phyloP scores from a whole-genome alignment of 148 eudicot genomes.

The Selenicereus undatus region DNA sequence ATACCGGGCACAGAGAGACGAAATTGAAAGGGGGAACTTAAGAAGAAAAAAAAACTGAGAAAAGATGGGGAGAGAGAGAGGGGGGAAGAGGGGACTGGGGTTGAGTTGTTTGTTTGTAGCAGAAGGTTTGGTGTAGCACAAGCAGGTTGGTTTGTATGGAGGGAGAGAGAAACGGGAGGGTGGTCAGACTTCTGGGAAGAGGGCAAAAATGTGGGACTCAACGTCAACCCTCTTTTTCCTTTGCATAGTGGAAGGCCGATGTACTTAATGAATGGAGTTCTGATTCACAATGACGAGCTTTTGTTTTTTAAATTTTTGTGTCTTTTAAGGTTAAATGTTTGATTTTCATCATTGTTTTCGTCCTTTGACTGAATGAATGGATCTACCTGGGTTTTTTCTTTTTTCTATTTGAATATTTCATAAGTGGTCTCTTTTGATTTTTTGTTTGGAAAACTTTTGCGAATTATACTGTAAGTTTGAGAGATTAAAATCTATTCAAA shows the following conservation, averaged over 20 bases:
- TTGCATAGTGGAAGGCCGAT: background rate
- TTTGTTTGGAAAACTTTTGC: too few species aligned
- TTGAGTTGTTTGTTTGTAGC: constrained; percentile 19
- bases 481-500: too few species aligned
- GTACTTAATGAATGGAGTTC: background rate
- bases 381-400: background rate
- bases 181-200: too few species aligned
- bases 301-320: background rate
- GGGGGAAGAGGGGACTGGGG: background rate
- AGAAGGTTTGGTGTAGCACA: constrained; percentile 1
- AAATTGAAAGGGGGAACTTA: constrained; percentile 2
- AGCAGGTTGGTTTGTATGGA: constrained; percentile 13
- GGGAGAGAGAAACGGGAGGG: background rate
- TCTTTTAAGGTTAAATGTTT: background rate
- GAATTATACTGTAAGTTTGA: too few species aligned
- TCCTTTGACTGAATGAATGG: background rate
- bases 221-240: too few species aligned
- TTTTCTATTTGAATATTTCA: background rate
- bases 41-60: background rate
- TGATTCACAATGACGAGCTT: background rate
- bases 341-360: background rate
- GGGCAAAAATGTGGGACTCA: too few species aligned
- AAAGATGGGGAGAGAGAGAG: background rate
- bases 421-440: background rate
- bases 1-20: background rate